phyloP scores from a whole-genome alignment of 495 filamentous ascomycete species.

The Chaetomidium leptoderma region DNA sequence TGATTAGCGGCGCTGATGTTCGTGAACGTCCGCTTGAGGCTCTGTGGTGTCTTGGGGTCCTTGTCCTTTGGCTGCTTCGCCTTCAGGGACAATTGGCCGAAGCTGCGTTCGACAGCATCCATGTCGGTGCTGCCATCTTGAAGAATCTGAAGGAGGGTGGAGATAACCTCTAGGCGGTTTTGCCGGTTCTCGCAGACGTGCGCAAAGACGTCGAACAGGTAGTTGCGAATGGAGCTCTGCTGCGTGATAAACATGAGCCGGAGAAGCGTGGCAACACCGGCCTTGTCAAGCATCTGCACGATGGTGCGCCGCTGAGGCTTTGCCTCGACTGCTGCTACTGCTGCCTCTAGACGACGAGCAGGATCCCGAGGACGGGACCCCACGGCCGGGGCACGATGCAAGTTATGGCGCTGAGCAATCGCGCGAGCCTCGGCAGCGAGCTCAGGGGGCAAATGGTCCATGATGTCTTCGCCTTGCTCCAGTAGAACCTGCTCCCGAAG shows the following conservation, averaged over 20 bases:
- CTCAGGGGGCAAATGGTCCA: constrained; percentile 79
- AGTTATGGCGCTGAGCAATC: constrained; percentile 32
- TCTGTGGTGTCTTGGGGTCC: constrained; percentile 72
- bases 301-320: constrained; percentile 74
- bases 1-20: constrained; percentile 47
- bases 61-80: constrained; percentile 71
- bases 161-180: constrained; percentile 91
- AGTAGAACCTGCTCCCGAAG: constrained; percentile 82
- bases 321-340: constrained; percentile 31
- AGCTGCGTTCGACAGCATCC: constrained; percentile 90
- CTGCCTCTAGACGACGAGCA: constrained; percentile 28
- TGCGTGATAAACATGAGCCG: constrained; percentile 96
- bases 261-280: constrained; percentile 87
- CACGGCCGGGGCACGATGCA: constrained; percentile 21
- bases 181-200: constrained; percentile 91
- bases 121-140: constrained; percentile 94
- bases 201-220: constrained; percentile 77
- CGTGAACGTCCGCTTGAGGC: constrained; percentile 64
- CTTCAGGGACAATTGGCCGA: constrained; percentile 82
- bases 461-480: constrained; percentile 84
- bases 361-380: constrained; percentile 28
- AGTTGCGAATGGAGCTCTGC: constrained; percentile 68
- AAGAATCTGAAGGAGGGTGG: constrained; percentile 85
- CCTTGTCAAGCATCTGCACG: constrained; percentile 94
- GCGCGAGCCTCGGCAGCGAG: constrained; percentile 82